Percentiles rank a stretch among this genome's conserved stretches.
Evolutionary conservation across 306 rosid genomes (phyloP).

Genomic region (Citrullus colocynthis): DNA sequence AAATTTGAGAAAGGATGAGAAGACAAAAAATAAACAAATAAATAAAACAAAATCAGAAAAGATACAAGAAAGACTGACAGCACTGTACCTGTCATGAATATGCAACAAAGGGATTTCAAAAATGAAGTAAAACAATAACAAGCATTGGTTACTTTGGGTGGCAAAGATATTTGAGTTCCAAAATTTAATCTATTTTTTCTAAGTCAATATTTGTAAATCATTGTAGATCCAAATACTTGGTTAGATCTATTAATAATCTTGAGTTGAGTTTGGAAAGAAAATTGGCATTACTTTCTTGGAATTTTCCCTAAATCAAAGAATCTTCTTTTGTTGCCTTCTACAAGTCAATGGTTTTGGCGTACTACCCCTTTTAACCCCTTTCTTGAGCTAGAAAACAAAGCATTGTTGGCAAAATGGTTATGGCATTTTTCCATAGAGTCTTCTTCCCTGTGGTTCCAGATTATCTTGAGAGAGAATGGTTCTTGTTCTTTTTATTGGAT

Average conservation of each 20-base stretch:
- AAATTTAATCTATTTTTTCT: background rate
- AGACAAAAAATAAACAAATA: background rate
- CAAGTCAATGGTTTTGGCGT: background rate
- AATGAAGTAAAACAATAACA: background rate
- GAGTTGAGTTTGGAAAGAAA: background rate
- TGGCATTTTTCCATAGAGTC: too few relatives aligned
- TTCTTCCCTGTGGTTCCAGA: too few relatives aligned
- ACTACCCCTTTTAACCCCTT: background rate
- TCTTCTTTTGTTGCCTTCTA: background rate
- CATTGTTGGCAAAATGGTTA: too few relatives aligned
- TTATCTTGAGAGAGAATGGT: too few relatives aligned
- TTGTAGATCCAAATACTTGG: background rate
- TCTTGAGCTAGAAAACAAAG: too few relatives aligned
- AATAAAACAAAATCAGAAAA: background rate
- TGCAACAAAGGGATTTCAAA: background rate
- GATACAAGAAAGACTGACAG: background rate
- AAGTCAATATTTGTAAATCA: background rate
- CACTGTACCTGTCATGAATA: background rate
- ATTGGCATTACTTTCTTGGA: background rate
- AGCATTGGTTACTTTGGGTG: background rate
- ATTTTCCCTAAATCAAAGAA: background rate
- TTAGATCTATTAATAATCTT: background rate
- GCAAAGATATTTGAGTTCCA: background rate
- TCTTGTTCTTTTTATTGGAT: too few relatives aligned
- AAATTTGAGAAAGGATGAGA: slow-evolving; percentile 7